Evolutionary conservation across 176 grass and related monocot species (phyloP), one percentile per base, ranked within the genome.

Genomic region (Lolium perenne): DNA sequence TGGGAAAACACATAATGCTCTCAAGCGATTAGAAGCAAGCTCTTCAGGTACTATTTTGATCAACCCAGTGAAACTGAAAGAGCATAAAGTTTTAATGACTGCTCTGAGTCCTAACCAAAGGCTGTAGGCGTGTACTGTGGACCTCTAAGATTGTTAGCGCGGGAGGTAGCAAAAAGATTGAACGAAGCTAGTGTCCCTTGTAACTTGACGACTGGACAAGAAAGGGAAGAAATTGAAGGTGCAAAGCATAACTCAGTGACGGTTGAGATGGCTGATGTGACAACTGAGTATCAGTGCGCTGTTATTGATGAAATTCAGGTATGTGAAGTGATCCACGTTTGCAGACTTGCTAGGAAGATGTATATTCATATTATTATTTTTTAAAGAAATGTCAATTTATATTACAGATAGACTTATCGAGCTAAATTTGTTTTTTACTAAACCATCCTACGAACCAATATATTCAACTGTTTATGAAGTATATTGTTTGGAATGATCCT

Each of bases 241-340:
- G 93, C 96, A 66, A 92, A 92, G 66, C 96, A 98, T 86, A 98
- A 78, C 72, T 95, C 96, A 60, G 65, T 98, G 65, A 98, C 93
- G 75, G 93, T 98, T 60, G 96, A 98, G 83, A 98, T 98, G 86
- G 90, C 93, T 90, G 92, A 95, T 79, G 43, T 95, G 74, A 87
- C 93, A 46, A 86, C 88, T 10, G 86, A 95, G 41, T 98, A 95
- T 82, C 90, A 92, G 4, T 98, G 96, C 54, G 93, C 90, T 82
- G 80, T 98, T 80, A 95, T 98, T 84, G 96, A 98, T 91, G 96
- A 98, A 91, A 95, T 98, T 86, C 97, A 98, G 97, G 97, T 98
- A 79, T 17, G 56, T 89, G 15, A 62, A 81, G 61, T 71, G 60
- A 79, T 14, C 50, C 16, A 11, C 35, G 54, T 82, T 86, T 48